Percentiles rank a stretch among this genome's conserved stretches.
Evolutionary conservation across 305 asterid species (phyloP).

Genomic region (Fraxinus velutina): DNA sequence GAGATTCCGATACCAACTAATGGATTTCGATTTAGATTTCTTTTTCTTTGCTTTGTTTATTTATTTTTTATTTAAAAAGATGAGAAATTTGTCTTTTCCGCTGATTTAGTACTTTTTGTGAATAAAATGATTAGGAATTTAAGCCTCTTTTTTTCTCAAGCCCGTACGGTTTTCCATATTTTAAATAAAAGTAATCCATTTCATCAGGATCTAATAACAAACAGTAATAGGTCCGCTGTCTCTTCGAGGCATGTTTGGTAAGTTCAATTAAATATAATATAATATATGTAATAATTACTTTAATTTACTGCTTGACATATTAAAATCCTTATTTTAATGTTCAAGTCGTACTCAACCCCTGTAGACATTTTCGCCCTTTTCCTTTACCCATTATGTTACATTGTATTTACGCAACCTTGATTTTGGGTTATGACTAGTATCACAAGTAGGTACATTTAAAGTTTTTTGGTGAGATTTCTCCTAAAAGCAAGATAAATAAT

Average conservation of each 20-base stretch:
- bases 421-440: neutral
- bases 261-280: neutral
- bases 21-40: neutral
- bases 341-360: neutral
- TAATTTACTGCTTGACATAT: neutral
- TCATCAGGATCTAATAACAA: neutral
- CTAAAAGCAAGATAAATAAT: neutral
- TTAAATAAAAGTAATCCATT: neutral
- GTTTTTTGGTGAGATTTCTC: neutral
- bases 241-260: neutral
- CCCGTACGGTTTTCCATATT: neutral
- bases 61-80: neutral
- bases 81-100: neutral
- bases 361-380: neutral
- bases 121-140: neutral
- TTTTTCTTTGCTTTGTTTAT: neutral
- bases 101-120: neutral
- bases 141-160: neutral
- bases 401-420: neutral
- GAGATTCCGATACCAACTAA: neutral
- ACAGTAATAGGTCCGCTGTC: neutral
- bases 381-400: neutral
- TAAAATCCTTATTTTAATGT: neutral
- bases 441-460: neutral
- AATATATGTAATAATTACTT: too few species aligned